Conservation (phyloP, 176 grass and related monocot species). For the Calamus simplicifolius region DNA sequence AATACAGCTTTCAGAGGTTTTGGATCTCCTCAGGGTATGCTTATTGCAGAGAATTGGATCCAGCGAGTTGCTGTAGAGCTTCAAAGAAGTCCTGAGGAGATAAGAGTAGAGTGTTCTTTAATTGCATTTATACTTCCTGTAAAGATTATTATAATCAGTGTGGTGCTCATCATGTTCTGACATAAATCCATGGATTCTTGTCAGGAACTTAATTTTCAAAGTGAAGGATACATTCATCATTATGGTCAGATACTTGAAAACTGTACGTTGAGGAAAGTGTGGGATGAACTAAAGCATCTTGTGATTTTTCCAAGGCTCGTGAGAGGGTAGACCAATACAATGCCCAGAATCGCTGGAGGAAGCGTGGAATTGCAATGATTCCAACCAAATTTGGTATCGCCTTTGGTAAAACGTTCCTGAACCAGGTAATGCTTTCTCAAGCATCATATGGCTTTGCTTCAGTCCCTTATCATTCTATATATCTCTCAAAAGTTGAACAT, state of each 20-base stretch:
- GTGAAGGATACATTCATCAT: constrained; percentile 58
- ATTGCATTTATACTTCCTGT: constrained; percentile 14
- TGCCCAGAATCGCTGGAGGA: constrained; percentile 70
- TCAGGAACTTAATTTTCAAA: constrained; percentile 89
- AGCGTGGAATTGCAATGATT: constrained; percentile 81
- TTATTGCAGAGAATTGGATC: constrained; percentile 93
- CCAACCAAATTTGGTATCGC: constrained; percentile 97
- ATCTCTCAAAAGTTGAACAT: too few relatives aligned
- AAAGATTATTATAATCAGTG: too few relatives aligned
- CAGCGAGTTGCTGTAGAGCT: constrained; percentile 75
- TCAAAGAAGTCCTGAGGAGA: constrained; percentile 66
- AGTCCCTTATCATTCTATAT: too few relatives aligned
- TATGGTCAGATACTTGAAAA: constrained; percentile 76
- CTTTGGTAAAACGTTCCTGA: constrained; percentile 67
- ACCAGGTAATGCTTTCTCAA: constrained; percentile 48
- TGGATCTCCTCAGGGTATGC: constrained; percentile 88
- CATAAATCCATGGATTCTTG: constrained; percentile 3
- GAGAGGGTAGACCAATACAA: constrained; percentile 47
- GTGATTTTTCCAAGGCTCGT: constrained; percentile 52
- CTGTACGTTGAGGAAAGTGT: constrained; percentile 57
- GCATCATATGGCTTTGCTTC: too few relatives aligned
- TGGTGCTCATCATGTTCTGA: too few relatives aligned
- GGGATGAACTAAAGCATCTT: constrained; percentile 82
- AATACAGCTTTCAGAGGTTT: constrained; percentile 98
- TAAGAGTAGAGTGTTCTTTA: constrained; percentile 40